Evolutionary conservation across 2,329 filamentous ascomycete genomes (phyloP), one percentile per base, ranked within the genome.

Genomic region (Aureobasidium subglaciale): DNA sequence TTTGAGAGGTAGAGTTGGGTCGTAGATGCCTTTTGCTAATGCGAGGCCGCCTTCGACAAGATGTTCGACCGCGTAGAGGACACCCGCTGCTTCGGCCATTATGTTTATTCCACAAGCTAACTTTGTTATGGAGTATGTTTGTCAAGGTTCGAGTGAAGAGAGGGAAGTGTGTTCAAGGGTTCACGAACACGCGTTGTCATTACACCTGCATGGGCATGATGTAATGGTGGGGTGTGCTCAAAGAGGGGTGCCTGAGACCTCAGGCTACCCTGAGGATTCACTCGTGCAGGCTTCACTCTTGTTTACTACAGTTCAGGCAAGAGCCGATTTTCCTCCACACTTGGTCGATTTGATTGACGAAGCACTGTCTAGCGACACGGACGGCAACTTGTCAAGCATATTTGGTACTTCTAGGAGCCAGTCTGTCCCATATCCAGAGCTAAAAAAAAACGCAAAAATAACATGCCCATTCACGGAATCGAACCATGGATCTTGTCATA

Each of bases 1-100:
- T 58, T 75, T 77, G 52, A 82, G 68, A 10, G 78, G 77, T 41
- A 76, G 70, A 0, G 79, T 79, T 1, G 79, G 76, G 50, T 74
- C 66, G 8, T 70, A 69, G 13, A 74, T 67, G 56, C 72, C 71
- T 58, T 77, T 76, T 24, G 77, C 74, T 5, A 80, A 65, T 24
- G 76, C 72, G 4, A 71, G 71, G 8, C 73, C 76, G 10, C 70
- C 70, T 59, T 65, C 63, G 24, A 73, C 60, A 6, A 65, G 32
- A 24, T 58, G 62, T 57, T 65, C 59, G 13, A 70, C 67, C 24
- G 69, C 67, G 52, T 73, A 71, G 7, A 71, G 59, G 20, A 66
- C 67, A 43, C 70, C 69, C 53, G 70, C 67, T 56, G 70, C 65
- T 65, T 73, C 71, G 18, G 60, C 62, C 63, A 65, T 65, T 34